A percentile compares a stretch with the other conserved stretches of the same genome.
phyloP scores from a whole-genome alignment of 1,284 basidiomycete genomes.

The Kwoniella shivajii region DNA sequence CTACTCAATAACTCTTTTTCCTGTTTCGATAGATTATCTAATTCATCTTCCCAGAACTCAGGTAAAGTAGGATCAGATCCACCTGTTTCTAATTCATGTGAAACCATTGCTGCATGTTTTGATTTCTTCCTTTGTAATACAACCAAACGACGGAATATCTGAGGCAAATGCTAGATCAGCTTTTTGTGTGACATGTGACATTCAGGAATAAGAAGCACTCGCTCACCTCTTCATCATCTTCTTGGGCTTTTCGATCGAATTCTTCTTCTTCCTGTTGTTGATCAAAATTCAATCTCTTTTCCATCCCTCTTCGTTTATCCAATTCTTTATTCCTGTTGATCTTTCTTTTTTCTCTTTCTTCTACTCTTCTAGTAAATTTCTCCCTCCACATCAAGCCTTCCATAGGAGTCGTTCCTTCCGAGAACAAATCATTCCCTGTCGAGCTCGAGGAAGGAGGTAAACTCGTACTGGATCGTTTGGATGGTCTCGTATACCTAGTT shows the following conservation, averaged over 20 bases:
- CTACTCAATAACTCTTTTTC: constrained; percentile 17
- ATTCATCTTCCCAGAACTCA: constrained; percentile 47
- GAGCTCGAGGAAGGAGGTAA: neutral
- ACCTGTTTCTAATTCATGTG: constrained; percentile 40
- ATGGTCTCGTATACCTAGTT: constrained; percentile 22
- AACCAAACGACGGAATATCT: constrained; percentile 51
- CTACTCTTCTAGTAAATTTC: constrained; percentile 34
- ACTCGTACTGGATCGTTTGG: neutral
- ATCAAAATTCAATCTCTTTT: neutral
- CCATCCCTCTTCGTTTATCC: constrained; percentile 29
- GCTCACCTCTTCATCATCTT: constrained; percentile 50
- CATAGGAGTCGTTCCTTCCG: constrained; percentile 39
- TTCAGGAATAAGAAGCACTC: neutral
- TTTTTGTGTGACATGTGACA: neutral
- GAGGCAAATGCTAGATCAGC: neutral
- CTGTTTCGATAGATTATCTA: constrained; percentile 22
- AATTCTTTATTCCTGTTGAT: constrained; percentile 29
- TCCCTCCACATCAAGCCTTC: constrained; percentile 46
- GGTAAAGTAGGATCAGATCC: constrained; percentile 40
- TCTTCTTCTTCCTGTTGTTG: constrained; percentile 46
- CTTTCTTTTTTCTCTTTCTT: constrained; percentile 37
- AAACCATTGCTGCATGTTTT: constrained; percentile 32
- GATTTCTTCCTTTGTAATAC: constrained; percentile 40
- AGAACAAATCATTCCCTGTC: constrained; percentile 31
- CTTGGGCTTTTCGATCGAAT: constrained; percentile 38